Evolutionary conservation across 2,329 filamentous ascomycete species (phyloP).

Genomic region (Tolypocladium cylindrosporum): DNA sequence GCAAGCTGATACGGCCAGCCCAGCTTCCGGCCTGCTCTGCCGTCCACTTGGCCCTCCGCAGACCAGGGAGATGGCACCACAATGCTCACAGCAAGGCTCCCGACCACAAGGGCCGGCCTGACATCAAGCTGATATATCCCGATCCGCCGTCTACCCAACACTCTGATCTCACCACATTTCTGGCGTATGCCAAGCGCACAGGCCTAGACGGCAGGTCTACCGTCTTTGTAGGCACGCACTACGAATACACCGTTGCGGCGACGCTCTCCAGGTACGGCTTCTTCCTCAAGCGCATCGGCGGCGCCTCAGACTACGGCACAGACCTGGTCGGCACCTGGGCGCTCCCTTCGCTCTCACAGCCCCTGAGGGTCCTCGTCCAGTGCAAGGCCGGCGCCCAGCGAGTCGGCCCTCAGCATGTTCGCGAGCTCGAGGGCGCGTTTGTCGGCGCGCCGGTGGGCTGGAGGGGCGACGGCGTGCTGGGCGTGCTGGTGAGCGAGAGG

Average conservation of each 20-base stretch:
- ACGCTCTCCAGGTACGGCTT: conserved; percentile 54
- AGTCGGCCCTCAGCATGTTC: conserved; percentile 48
- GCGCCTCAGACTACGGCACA: conserved; percentile 58
- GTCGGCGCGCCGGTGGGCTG: conserved; percentile 63
- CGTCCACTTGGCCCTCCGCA: no score
- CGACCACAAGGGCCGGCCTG: neutral
- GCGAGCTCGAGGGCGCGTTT: conserved; percentile 76
- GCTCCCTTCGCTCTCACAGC: conserved; percentile 28
- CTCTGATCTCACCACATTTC: conserved; percentile 53
- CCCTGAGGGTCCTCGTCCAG: conserved; percentile 46
- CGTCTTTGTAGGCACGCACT: conserved; percentile 62
- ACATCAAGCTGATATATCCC: conserved; percentile 26
- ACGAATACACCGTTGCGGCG: conserved; percentile 59
- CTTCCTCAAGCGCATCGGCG: conserved; percentile 53
- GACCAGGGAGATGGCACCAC: neutral
- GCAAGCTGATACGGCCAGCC: neutral
- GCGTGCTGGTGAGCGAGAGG: conserved; percentile 57
- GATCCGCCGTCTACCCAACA: conserved; percentile 41
- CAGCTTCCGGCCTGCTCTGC: neutral
- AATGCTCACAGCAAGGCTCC: neutral
- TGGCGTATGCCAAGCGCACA: conserved; percentile 49
- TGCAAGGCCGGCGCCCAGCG: conserved; percentile 55
- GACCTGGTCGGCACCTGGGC: conserved; percentile 66
- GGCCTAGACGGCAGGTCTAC: conserved; percentile 45
- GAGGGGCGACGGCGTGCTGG: conserved; percentile 56